Conservation (phyloP, 768 basidiomycete genomes). For the Calocybe indica region DNA sequence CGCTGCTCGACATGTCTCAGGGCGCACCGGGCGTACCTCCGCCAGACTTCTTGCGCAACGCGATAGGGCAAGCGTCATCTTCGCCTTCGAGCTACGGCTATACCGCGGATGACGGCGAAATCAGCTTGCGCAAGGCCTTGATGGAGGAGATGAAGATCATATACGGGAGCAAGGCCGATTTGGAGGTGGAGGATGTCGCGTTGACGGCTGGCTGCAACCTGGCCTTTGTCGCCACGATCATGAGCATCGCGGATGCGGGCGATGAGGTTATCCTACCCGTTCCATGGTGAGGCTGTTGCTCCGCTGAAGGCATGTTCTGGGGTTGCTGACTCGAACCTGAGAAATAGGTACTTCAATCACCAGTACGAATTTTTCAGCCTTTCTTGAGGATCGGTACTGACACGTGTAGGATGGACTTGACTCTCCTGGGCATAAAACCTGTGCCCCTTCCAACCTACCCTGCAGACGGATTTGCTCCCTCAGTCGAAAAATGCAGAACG, state of each 20-base stretch:
- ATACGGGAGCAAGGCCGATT: conserved; percentile 47
- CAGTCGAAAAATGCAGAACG: conserved; percentile 36
- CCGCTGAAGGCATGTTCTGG: no score
- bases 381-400: background rate
- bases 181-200: conserved; percentile 52
- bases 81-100: conserved; percentile 48
- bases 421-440: conserved; percentile 53
- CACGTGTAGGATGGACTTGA: conserved; percentile 54
- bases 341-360: conserved; percentile 58
- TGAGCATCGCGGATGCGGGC: conserved; percentile 61
- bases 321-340: background rate
- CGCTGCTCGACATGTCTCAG: conserved; percentile 68
- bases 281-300: conserved; percentile 43
- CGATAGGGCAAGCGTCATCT: conserved; percentile 38
- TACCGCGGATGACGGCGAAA: conserved; percentile 53
- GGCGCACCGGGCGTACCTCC: conserved; percentile 70
- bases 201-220: conserved; percentile 71
- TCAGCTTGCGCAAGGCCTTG: conserved; percentile 41
- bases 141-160: conserved; percentile 53
- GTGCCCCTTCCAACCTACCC: conserved; percentile 48
- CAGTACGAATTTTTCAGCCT: conserved; percentile 30
- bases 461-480: conserved; percentile 55
- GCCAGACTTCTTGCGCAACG: conserved; percentile 40
- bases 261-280: conserved; percentile 70
- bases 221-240: conserved; percentile 57